These are phyloP conservation scores for Crithidia brevicula DNA, from an alignment of 208 protist species.

Conservation along the genomic window DNA sequence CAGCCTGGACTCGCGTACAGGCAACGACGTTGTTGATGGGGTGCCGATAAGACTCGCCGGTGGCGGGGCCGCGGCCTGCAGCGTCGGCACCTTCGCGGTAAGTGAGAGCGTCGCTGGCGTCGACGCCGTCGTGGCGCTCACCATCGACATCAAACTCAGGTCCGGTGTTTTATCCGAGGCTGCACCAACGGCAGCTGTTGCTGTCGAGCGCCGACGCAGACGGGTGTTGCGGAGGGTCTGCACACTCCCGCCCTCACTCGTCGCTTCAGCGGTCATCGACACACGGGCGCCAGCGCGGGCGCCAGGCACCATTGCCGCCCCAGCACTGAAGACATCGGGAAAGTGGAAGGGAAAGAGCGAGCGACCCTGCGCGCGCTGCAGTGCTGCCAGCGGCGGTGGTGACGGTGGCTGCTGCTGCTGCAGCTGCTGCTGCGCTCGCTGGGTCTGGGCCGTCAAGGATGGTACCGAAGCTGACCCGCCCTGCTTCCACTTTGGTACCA, in stretches of 20 bases:
- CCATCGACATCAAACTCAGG: background rate
- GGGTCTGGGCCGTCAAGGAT: no score
- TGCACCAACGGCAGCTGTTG: no score
- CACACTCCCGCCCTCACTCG: no score
- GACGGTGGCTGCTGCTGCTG: background rate
- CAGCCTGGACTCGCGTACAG: no score
- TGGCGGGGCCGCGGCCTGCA: background rate
- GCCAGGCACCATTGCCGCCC: no score
- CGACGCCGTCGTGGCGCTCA: background rate
- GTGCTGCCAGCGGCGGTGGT: background rate
- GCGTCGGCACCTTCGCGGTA: conserved; percentile 2
- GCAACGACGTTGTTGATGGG: background rate
- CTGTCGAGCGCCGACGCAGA: no score
- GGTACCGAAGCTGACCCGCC: no score
- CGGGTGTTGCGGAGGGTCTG: no score
- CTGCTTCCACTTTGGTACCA: conserved; percentile 13
- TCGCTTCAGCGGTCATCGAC: no score
- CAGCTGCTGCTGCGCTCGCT: background rate
- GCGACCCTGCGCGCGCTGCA: background rate
- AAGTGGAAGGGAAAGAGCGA: background rate
- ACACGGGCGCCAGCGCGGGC: no score
- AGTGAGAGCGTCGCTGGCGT: conserved; percentile 13
- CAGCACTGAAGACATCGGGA: background rate
- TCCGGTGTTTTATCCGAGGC: background rate
- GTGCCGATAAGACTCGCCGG: no score